phyloP scores from a whole-genome alignment of 225 moss, liverwort and hornwort species.

The Rhytidiadelphus loreus region DNA sequence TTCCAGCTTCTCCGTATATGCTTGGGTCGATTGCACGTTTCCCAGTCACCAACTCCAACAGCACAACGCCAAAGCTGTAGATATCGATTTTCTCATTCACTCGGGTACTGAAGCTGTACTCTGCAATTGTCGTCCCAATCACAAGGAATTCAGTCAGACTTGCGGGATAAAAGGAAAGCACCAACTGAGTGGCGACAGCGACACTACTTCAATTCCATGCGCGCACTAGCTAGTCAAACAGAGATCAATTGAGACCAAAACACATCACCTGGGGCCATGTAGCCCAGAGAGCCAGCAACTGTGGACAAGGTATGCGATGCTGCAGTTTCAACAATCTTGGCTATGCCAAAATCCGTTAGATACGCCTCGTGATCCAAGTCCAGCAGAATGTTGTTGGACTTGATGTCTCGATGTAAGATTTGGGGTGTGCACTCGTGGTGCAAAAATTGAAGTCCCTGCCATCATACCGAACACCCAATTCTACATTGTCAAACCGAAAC shows the following conservation, averaged over 20 bases:
- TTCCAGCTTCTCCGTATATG: background rate
- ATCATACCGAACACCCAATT: background rate
- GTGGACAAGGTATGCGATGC: background rate
- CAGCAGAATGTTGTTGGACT: background rate
- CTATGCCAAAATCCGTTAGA: background rate
- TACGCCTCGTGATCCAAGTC: background rate
- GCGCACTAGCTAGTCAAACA: background rate
- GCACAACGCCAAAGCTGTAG: constrained; percentile 10
- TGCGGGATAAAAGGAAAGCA: background rate
- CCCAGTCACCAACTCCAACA: constrained; percentile 8
- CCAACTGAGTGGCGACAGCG: too few relatives aligned
- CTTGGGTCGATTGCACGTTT: background rate
- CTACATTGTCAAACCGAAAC: background rate
- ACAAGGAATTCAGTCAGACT: background rate
- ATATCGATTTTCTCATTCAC: constrained; percentile 11
- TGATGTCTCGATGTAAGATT: background rate
- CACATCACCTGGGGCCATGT: background rate
- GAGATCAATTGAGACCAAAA: background rate
- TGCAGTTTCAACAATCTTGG: background rate
- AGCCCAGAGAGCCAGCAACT: background rate
- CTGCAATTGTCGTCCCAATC: background rate
- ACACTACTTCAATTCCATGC: too few relatives aligned
- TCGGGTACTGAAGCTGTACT: background rate
- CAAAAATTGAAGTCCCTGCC: background rate
- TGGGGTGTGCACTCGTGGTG: background rate